Base-by-base conservation (phyloP, 1,284 basidiomycete species). In the Ganoderma lingzhi region DNA sequence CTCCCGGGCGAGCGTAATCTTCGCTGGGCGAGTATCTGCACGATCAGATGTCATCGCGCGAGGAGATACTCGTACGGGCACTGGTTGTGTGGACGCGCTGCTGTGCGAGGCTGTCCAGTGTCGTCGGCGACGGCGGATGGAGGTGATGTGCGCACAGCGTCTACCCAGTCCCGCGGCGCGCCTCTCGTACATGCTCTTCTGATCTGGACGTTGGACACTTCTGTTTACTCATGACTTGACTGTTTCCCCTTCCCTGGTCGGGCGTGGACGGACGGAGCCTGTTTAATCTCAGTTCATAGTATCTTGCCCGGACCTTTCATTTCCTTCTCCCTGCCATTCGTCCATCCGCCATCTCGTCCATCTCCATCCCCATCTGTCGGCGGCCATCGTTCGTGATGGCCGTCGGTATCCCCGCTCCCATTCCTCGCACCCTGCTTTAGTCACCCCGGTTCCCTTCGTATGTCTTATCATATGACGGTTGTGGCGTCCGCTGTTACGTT, bases 121-220 rank as follows among this genome's bases (percentile, higher is more conserved):
- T 35, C 62, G 64, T 62, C 65, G 63, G 51, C 63, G 45, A 65
- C 17, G 51, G 45, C 30, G 45, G 65, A 48, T 61, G 37, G 41
- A 30, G 41, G 62, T 67, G 71, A 70, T 70, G 65, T 63, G 63
- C 68, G 48, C 56, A 64, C 64, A 39, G 64, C 62, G 67, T 66
- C 63, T 55, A 61, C 39, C 39, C 28, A 48, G 23, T 58, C 41
- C 12, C 59, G 14, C 35, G 53, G 60, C 58, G 65, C 64, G 65
- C 64, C 53, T 67, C 62, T 69, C 63, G 53, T 63, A 45, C n/a
- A 59, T 44, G 14, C 69, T 71, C 72, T 73, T 71, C 72, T 73
- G 72, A 73, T 70, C 39, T 62, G 65, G 66, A 66, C 68, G 35
- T 66, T 63, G 72, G 72, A 71, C 72, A 59, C 61, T 73, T 71